These are phyloP conservation scores for Platanus orientalis DNA, from an alignment of 164 flowering plant species.

Conservation along the genomic window DNA sequence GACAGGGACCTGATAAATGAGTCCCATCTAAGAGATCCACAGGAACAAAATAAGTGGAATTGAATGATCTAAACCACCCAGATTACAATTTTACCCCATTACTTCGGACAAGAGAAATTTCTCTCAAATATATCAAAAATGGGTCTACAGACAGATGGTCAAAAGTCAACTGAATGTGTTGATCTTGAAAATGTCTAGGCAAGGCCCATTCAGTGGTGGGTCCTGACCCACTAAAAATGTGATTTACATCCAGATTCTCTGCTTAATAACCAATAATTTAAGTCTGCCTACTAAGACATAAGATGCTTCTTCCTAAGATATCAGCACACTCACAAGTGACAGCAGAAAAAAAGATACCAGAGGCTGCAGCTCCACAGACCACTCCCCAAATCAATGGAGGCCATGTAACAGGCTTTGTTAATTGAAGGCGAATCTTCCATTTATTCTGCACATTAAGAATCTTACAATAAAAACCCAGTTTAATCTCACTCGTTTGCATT, in stretches of 20 bases:
- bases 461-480: conserved; percentile 2
- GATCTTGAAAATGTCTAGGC: background rate
- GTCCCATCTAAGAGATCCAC: no score
- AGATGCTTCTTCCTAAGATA: no score
- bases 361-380: conserved; percentile 98
- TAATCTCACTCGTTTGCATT: background rate
- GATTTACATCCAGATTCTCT: no score
- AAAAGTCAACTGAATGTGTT: no score
- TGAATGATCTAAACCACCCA: no score
- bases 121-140: background rate
- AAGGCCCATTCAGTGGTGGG: background rate
- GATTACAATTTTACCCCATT: no score
- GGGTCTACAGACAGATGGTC: no score
- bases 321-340: background rate
- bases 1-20: no score
- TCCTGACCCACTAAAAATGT: background rate
- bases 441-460: conserved; percentile 46
- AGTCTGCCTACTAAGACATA: background rate
- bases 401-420: conserved; percentile 98
- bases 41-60: no score
- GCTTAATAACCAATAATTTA: background rate
- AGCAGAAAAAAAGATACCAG: conserved; percentile 45
- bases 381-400: conserved; percentile 98
- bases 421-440: conserved; percentile 97
- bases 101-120: no score